Conservation (phyloP, 2,329 filamentous ascomycete species). For the Gaeumannomyces tritici region DNA sequence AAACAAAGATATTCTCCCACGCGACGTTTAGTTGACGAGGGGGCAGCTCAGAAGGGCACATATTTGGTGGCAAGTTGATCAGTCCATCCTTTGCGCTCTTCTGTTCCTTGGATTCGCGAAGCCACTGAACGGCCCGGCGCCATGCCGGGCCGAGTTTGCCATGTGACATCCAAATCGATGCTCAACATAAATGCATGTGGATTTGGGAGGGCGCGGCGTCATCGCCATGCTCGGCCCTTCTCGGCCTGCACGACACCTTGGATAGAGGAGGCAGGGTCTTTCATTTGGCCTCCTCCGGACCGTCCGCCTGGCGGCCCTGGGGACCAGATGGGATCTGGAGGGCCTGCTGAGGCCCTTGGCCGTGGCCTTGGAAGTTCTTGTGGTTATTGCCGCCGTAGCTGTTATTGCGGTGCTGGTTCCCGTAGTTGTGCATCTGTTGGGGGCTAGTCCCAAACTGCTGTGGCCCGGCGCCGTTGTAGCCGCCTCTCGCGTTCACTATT, state of each 20-base stretch:
- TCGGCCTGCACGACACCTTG: background rate
- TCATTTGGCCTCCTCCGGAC: constrained; percentile 34
- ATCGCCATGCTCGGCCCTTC: background rate
- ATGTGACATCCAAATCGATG: background rate
- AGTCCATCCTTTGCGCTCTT: background rate
- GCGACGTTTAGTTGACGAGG: background rate
- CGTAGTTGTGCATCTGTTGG: constrained; percentile 55
- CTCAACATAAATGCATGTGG: background rate
- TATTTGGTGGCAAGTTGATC: background rate
- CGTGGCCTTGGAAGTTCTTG: constrained; percentile 39
- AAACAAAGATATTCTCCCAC: background rate
- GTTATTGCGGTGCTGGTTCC: constrained; percentile 48
- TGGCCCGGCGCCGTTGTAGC: constrained; percentile 48
- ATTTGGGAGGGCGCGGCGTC: background rate
- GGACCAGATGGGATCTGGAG: constrained; percentile 23
- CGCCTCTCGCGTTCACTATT: constrained; percentile 51
- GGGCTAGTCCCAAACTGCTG: constrained; percentile 59
- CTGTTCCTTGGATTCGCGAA: background rate
- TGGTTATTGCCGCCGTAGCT: constrained; percentile 28
- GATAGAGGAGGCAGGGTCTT: background rate
- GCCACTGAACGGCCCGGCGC: background rate
- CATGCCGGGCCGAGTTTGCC: background rate
- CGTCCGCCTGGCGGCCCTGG: constrained; percentile 26
- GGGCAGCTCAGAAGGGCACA: background rate
- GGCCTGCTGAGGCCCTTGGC: constrained; percentile 28